Conservation (phyloP, 2,329 filamentous ascomycete species). For the Pseudohalonectria lignicola region DNA sequence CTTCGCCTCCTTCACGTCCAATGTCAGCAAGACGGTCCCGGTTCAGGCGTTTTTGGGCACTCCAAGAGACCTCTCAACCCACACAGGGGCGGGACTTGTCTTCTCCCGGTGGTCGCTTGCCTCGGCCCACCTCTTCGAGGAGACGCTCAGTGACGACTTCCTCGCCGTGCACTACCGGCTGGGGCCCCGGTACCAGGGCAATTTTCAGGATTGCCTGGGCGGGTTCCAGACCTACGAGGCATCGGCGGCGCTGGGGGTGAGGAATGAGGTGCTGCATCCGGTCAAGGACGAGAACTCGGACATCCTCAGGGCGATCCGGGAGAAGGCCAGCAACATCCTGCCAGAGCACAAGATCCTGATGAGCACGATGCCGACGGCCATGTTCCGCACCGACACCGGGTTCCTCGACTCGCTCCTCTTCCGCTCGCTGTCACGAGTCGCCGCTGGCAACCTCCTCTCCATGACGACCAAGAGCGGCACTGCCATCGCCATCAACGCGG, state of each 20-base stretch:
- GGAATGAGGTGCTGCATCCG: constrained; percentile 82
- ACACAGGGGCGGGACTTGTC: constrained; percentile 61
- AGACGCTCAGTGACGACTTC: constrained; percentile 81
- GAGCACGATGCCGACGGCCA: constrained; percentile 69
- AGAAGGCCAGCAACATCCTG: constrained; percentile 71
- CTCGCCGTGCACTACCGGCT: constrained; percentile 85
- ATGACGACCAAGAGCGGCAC: constrained; percentile 64
- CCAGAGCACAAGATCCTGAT: constrained; percentile 74
- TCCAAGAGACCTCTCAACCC: constrained; percentile 72
- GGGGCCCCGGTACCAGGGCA: constrained; percentile 84
- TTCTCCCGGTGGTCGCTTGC: constrained; percentile 80
- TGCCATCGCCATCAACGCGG: constrained; percentile 77
- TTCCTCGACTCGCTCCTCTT: constrained; percentile 70
- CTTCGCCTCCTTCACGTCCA: constrained; percentile 58
- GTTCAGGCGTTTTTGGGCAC: constrained; percentile 93
- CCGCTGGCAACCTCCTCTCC: constrained; percentile 56
- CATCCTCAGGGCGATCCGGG: constrained; percentile 77
- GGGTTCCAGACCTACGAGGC: constrained; percentile 95
- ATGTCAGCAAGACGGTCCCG: constrained; percentile 46
- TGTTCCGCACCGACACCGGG: constrained; percentile 71
- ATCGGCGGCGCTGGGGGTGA: constrained; percentile 78
- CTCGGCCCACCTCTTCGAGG: constrained; percentile 79
- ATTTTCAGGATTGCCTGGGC: constrained; percentile 92
- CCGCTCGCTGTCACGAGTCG: constrained; percentile 62
- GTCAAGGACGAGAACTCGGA: constrained; percentile 88